These are phyloP conservation scores for Protomyces lactucae-debilis DNA, from an alignment of 1,139 yeast genomes.

Conservation along the genomic window DNA sequence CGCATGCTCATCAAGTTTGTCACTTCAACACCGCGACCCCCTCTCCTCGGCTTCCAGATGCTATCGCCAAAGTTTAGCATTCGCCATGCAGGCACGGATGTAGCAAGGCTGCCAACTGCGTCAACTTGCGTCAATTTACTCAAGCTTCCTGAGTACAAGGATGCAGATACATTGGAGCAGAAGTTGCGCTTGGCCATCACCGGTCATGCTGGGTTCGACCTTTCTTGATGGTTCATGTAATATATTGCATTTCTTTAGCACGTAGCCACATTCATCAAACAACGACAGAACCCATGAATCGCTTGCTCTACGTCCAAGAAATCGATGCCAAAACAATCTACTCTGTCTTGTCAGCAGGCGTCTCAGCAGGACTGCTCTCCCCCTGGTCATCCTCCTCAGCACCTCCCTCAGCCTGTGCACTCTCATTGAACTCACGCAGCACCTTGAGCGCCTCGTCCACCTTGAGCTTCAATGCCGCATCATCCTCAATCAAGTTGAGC, in stretches of 20 bases:
- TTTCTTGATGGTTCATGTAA: neutral
- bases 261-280: neutral
- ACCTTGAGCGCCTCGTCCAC: conserved; percentile 94
- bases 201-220: conserved; percentile 23
- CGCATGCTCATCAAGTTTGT: conserved; percentile 62
- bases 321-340: neutral
- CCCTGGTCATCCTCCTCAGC: neutral
- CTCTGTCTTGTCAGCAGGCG: neutral
- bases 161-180: conserved; percentile 53
- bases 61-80: conserved; percentile 78
- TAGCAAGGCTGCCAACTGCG: conserved; percentile 56
- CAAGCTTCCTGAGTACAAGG: conserved; percentile 73
- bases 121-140: conserved; percentile 79
- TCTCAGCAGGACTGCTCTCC: neutral
- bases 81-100: conserved; percentile 56
- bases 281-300: too few species aligned
- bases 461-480: conserved; percentile 81
- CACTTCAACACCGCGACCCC: conserved; percentile 47
- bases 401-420: neutral
- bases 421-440: conserved; percentile 56
- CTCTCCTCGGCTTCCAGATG: conserved; percentile 75
- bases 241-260: neutral
- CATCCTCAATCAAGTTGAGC: conserved; percentile 75
- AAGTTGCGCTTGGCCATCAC: conserved; percentile 22
- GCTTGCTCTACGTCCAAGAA: too few species aligned